phyloP scores from a whole-genome alignment of 163 green algal species.

The Chlamydomonas reinhardtii region DNA sequence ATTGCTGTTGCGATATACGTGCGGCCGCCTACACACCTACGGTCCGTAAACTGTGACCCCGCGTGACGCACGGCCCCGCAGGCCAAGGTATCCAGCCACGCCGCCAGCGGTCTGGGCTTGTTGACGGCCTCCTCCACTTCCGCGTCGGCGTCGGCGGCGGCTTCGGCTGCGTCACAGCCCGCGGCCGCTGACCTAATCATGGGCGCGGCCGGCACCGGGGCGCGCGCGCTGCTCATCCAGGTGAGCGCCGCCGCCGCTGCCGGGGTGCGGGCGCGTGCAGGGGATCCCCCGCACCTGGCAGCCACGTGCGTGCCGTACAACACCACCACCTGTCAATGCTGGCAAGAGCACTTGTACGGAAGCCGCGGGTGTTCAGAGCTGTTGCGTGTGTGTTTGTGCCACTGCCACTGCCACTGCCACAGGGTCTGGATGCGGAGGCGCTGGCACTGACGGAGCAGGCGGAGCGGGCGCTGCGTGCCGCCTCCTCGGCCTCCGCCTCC shows the following conservation, averaged over 20 bases:
- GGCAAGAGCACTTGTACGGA: background rate
- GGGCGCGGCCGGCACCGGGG: background rate
- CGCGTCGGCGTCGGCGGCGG: background rate
- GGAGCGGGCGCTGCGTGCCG: background rate
- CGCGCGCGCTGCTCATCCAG: constrained; percentile 10
- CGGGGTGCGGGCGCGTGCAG: too few relatives aligned
- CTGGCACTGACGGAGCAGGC: background rate
- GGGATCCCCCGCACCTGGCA: too few relatives aligned
- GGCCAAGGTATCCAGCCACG: background rate
- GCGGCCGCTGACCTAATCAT: background rate
- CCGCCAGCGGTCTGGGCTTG: background rate
- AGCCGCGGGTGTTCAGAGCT: too few relatives aligned
- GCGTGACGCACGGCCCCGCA: background rate
- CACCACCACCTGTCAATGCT: too few relatives aligned
- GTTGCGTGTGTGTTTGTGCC: too few relatives aligned
- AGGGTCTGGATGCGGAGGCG: constrained; percentile 19
- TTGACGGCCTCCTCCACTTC: too few relatives aligned
- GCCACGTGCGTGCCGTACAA: too few relatives aligned
- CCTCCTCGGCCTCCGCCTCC: background rate
- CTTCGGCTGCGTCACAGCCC: background rate
- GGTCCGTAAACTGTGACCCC: too few relatives aligned
- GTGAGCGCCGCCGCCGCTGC: too few relatives aligned
- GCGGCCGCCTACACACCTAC: too few relatives aligned
- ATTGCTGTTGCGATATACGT: too few relatives aligned
- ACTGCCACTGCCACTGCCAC: too few relatives aligned